These are phyloP conservation scores for Mariannaea elegans DNA, from an alignment of 2,329 filamentous ascomycete species.

Conservation along the genomic window DNA sequence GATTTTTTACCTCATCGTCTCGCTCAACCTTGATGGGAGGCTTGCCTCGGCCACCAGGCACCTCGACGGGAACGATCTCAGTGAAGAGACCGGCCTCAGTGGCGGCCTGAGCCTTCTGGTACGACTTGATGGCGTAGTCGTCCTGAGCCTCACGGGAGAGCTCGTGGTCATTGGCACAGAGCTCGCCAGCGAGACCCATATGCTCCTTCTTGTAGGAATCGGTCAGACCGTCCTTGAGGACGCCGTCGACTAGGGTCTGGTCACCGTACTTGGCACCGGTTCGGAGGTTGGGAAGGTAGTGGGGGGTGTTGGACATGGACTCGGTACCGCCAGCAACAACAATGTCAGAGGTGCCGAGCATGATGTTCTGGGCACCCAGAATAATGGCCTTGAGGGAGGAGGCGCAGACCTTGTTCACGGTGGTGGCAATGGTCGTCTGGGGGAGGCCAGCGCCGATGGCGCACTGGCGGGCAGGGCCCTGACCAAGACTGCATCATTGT, in stretches of 20 bases:
- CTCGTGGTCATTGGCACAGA: slow-evolving; percentile 85
- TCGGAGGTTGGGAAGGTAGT: slow-evolving; percentile 91
- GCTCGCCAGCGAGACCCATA: slow-evolving; percentile 93
- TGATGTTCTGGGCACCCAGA: slow-evolving; percentile 94
- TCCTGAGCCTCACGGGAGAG: slow-evolving; percentile 89
- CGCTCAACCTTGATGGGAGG: slow-evolving; percentile 80
- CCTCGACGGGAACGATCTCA: slow-evolving; percentile 91
- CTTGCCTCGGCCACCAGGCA: slow-evolving; percentile 90
- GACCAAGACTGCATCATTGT: slow-evolving; percentile 74
- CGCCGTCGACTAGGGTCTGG: slow-evolving; percentile 86
- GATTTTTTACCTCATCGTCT: slow-evolving; percentile 97
- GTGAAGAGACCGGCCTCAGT: slow-evolving; percentile 83
- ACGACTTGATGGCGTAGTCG: slow-evolving; percentile 93
- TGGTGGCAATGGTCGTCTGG: slow-evolving; percentile 83
- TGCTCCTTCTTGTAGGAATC: slow-evolving; percentile 97
- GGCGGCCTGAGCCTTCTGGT: slow-evolving; percentile 91
- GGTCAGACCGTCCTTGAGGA: slow-evolving; percentile 93
- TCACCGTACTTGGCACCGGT: slow-evolving; percentile 94
- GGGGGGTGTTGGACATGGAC: slow-evolving; percentile 97
- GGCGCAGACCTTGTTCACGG: slow-evolving; percentile 99
- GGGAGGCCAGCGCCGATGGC: slow-evolving; percentile 88
- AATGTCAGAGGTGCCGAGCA: slow-evolving; percentile 91
- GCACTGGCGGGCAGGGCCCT: slow-evolving; percentile 95
- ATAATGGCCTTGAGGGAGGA: slow-evolving; percentile 95
- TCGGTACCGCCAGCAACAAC: slow-evolving; percentile 95